Conservation (phyloP, 441 rosid species). For the Pelargonium australe region DNA sequence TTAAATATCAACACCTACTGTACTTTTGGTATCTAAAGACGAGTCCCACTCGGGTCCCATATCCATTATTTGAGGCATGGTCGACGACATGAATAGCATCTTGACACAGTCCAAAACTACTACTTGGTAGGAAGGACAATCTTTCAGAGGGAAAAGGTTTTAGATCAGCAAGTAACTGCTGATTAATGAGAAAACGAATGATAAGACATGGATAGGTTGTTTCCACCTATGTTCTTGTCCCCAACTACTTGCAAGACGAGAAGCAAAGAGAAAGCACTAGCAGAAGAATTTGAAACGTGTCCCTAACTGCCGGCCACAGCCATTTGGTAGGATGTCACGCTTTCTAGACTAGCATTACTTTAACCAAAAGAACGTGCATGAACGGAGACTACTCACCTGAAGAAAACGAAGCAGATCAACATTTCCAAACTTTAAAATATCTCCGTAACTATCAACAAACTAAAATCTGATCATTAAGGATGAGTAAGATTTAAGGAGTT, state of each 20-base stretch:
- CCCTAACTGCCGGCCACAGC: not conserved
- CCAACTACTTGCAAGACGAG: not conserved
- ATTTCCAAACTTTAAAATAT: too few relatives aligned
- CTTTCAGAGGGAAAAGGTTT: conserved; percentile 1
- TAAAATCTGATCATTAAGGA: not conserved
- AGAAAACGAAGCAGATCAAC: too few relatives aligned
- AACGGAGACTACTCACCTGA: too few relatives aligned
- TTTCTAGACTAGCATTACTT: too few relatives aligned
- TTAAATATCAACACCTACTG: too few relatives aligned
- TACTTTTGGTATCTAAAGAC: too few relatives aligned
- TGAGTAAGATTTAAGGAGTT: too few relatives aligned
- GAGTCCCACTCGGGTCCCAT: too few relatives aligned
- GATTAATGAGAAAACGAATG: not conserved
- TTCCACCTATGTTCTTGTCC: conserved; percentile 4
- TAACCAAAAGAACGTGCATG: not conserved
- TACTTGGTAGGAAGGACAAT: not conserved
- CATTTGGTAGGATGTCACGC: too few relatives aligned
- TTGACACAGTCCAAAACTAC: too few relatives aligned
- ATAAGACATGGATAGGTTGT: not conserved
- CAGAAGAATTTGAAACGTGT: not conserved
- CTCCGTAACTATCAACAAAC: not conserved
- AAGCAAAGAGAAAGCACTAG: conserved; percentile 1
- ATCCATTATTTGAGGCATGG: too few relatives aligned
- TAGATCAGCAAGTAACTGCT: not conserved
- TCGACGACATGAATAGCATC: too few relatives aligned